A percentile compares a stretch with the other conserved stretches of the same genome.
phyloP scores from a whole-genome alignment of 148 eudicot species.

The Amaranthus cruentus region DNA sequence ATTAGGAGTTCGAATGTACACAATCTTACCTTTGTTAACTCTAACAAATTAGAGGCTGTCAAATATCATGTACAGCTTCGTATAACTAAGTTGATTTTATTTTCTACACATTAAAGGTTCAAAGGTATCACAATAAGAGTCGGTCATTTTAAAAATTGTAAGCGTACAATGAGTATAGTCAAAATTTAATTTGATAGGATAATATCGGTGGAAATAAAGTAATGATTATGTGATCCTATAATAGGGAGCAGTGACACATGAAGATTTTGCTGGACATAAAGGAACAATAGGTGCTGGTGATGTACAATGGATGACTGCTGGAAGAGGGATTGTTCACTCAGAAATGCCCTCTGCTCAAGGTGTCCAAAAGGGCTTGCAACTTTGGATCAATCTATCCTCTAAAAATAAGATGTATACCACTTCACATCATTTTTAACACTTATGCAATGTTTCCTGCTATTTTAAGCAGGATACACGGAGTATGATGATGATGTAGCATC shows the following conservation, averaged over 20 bases:
- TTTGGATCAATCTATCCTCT: constrained; percentile 90
- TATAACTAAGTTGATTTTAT: too few species aligned
- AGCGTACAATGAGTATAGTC: neutral
- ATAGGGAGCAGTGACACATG: constrained; percentile 77
- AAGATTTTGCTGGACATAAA: constrained; percentile 81
- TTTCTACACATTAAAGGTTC: too few species aligned
- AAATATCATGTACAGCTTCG: too few species aligned
- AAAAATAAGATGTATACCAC: constrained; percentile 61
- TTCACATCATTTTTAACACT: neutral
- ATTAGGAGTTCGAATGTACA: too few species aligned
- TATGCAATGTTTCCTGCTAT: neutral
- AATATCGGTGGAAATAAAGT: neutral
- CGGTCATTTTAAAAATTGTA: too few species aligned
- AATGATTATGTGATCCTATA: neutral
- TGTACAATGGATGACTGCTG: constrained; percentile 96
- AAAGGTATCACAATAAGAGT: too few species aligned
- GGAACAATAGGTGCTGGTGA: constrained; percentile 77
- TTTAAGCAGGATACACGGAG: neutral
- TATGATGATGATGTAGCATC: too few species aligned
- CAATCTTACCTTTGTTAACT: too few species aligned
- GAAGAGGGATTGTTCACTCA: constrained; percentile 89
- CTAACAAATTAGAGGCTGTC: too few species aligned
- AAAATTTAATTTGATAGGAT: neutral
- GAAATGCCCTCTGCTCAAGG: constrained; percentile 87
- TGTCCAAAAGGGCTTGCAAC: constrained; percentile 67